Evolutionary conservation across 208 protist genomes (phyloP).

Genomic region (Leptomonas pyrrhocoris): DNA sequence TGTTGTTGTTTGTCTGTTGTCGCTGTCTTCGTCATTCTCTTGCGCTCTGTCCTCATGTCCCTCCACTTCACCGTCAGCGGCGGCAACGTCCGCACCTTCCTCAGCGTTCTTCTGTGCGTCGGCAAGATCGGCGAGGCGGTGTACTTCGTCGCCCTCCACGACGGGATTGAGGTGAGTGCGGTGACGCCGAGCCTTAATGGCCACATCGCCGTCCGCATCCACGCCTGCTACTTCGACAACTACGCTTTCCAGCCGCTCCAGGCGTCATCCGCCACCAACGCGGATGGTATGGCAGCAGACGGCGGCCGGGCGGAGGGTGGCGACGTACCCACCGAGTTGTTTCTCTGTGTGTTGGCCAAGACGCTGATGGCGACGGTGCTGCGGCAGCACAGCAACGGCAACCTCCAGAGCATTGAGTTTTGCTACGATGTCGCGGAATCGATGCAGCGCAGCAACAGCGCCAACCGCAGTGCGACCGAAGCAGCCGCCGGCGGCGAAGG

Average conservation of each 20-base stretch:
- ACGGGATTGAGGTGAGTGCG: slow-evolving; percentile 46
- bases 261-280: not conserved
- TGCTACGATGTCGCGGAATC: slow-evolving; percentile 7
- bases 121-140: slow-evolving; percentile 44
- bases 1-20: slow-evolving; percentile 22
- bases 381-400: slow-evolving; percentile 36
- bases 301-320: not conserved
- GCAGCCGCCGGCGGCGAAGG: not conserved
- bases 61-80: slow-evolving; percentile 49
- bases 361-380: slow-evolving; percentile 49
- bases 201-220: slow-evolving; percentile 48
- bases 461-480: not conserved
- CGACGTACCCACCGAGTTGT: not conserved
- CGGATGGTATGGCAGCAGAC: not conserved
- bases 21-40: not conserved
- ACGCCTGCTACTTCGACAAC: slow-evolving; percentile 32
- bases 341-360: slow-evolving; percentile 42
- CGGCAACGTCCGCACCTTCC: slow-evolving; percentile 42
- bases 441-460: no score
- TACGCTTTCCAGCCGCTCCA: slow-evolving; percentile 19
- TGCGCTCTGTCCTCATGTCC: slow-evolving; percentile 23
- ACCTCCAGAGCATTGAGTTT: slow-evolving; percentile 30
- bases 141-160: slow-evolving; percentile 38
- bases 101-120: slow-evolving; percentile 44
- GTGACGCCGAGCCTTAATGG: slow-evolving; percentile 34